phyloP scores from a whole-genome alignment of 2,329 filamentous ascomycete genomes.

The Sporothrix humicola region DNA sequence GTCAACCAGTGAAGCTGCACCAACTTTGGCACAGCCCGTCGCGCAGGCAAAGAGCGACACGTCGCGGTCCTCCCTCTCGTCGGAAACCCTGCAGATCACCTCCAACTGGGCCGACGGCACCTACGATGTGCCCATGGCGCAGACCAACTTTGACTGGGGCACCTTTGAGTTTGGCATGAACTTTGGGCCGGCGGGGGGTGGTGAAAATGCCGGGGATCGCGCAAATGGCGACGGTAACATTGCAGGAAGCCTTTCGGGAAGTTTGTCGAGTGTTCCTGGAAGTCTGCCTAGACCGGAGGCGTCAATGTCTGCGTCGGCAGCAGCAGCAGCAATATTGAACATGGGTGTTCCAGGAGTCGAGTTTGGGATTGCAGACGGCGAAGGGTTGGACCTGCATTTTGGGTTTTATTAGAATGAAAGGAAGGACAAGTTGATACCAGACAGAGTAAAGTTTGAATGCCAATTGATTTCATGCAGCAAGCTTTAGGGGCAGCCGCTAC shows the following conservation, averaged over 20 bases:
- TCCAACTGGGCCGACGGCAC: conserved; percentile 29
- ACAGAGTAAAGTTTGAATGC: not conserved
- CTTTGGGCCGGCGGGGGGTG: not conserved
- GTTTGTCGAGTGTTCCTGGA: not conserved
- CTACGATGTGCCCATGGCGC: conserved; percentile 28
- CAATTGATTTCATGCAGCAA: no score
- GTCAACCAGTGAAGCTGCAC: not conserved
- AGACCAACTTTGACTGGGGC: conserved; percentile 27
- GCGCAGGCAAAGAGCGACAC: not conserved
- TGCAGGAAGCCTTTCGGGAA: not conserved
- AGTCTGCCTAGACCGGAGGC: not conserved
- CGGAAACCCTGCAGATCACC: conserved; percentile 11
- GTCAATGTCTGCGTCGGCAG: not conserved
- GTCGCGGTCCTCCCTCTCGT: not conserved
- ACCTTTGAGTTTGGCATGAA: conserved; percentile 20
- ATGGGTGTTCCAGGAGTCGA: conserved; percentile 13
- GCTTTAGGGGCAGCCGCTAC: no score
- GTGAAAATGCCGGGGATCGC: not conserved
- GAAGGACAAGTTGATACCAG: not conserved
- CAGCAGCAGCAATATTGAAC: not conserved
- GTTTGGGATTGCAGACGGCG: conserved; percentile 11
- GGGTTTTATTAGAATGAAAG: not conserved
- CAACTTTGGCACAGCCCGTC: not conserved
- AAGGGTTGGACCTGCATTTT: conserved; percentile 21
- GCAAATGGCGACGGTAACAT: not conserved